Evolutionary conservation across 2,329 filamentous ascomycete species (phyloP).

Genomic region (Pleoardoris graminearum): DNA sequence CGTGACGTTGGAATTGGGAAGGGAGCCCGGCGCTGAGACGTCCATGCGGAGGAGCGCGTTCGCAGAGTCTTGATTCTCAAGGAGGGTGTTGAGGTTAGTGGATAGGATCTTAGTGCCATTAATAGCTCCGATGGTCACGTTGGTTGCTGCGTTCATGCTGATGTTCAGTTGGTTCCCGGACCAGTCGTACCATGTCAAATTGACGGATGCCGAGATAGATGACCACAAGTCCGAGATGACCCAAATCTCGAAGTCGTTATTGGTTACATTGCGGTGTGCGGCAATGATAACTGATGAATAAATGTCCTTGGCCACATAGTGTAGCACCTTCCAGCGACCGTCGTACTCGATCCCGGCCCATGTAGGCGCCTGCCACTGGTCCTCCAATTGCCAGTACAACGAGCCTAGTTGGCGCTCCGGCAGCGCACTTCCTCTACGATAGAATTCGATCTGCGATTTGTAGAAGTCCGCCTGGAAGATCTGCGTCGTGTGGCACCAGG

Average conservation of each 20-base stretch:
- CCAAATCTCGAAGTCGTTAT: slow-evolving; percentile 57
- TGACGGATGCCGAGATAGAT: slow-evolving; percentile 51
- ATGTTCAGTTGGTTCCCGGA: slow-evolving; percentile 50
- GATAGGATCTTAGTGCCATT: slow-evolving; percentile 56
- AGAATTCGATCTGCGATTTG: slow-evolving; percentile 63
- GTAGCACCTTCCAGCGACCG: slow-evolving; percentile 65
- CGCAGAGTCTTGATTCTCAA: slow-evolving; percentile 33
- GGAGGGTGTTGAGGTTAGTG: slow-evolving; percentile 44
- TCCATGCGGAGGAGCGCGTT: slow-evolving; percentile 52
- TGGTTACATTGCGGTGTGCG: slow-evolving; percentile 58
- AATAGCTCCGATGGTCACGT: slow-evolving; percentile 54
- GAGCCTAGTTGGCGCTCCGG: slow-evolving; percentile 62
- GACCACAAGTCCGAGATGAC: slow-evolving; percentile 63
- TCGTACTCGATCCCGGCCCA: slow-evolving; percentile 68
- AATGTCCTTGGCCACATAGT: slow-evolving; percentile 61
- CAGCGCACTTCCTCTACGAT: slow-evolving; percentile 61
- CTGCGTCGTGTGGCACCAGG: slow-evolving; percentile 65
- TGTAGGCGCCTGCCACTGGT: slow-evolving; percentile 66
- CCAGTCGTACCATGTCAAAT: slow-evolving; percentile 58
- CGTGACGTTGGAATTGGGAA: slow-evolving; percentile 51
- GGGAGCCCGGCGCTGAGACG: slow-evolving; percentile 50
- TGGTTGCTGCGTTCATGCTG: slow-evolving; percentile 34
- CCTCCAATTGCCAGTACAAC: slow-evolving; percentile 68
- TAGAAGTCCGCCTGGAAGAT: slow-evolving; percentile 68
- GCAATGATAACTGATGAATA: slow-evolving; percentile 64